Percentiles rank a stretch among this genome's conserved stretches.
Evolutionary conservation across 331 rosid species (phyloP).

Genomic region (Arachis monticola): DNA sequence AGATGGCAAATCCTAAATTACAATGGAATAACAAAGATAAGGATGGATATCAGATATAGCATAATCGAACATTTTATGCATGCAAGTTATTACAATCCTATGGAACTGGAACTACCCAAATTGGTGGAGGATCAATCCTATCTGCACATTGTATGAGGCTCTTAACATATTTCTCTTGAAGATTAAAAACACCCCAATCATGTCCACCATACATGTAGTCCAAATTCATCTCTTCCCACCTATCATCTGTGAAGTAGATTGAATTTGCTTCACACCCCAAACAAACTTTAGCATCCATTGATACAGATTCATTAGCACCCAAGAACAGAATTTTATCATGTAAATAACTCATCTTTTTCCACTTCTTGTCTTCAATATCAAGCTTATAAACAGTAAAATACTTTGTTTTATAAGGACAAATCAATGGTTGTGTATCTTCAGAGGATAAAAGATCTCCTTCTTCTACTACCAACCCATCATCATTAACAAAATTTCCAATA

Average conservation of each 20-base stretch:
- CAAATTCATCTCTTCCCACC: constrained; percentile 26
- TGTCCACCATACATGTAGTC: constrained; percentile 34
- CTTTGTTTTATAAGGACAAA: constrained; percentile 41
- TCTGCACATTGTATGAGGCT: not conserved
- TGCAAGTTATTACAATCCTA: not conserved
- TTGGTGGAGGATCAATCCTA: constrained; percentile 25
- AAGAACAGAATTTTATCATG: constrained; percentile 28
- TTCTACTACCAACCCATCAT: constrained; percentile 19
- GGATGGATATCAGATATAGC: not conserved
- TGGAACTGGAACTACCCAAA: constrained; percentile 23
- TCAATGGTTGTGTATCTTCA: constrained; percentile 1
- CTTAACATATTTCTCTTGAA: constrained; percentile 6
- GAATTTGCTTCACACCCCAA: not conserved
- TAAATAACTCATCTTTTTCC: constrained; percentile 24
- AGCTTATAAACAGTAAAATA: constrained; percentile 21
- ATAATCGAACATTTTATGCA: not conserved
- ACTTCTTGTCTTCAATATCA: not conserved
- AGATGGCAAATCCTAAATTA: not conserved
- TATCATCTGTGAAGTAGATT: constrained; percentile 35
- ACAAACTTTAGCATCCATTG: not conserved
- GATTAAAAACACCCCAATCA: constrained; percentile 28
- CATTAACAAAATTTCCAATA: constrained; percentile 37
- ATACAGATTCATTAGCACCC: constrained; percentile 22
- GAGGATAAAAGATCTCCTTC: constrained; percentile 6
- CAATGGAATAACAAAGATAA: not conserved